These are phyloP conservation scores for Citrus medica DNA, from an alignment of 345 rosid species.

Conservation along the genomic window DNA sequence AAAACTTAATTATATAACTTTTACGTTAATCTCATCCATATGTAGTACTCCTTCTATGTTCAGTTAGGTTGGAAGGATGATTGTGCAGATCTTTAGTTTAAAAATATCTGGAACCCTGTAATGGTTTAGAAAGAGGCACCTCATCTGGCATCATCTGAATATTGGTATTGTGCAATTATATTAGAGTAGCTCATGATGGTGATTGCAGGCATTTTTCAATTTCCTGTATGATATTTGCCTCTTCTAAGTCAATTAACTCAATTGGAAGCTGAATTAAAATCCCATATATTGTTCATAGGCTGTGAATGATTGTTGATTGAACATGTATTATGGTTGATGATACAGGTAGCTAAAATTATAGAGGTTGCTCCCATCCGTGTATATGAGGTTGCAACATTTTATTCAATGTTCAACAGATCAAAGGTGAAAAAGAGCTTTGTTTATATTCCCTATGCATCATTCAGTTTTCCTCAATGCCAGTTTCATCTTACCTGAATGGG, in stretches of 20 bases:
- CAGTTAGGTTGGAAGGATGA: neutral
- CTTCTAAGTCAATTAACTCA: neutral
- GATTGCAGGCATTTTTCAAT: neutral
- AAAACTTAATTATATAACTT: neutral
- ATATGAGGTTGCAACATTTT: conserved; percentile 96
- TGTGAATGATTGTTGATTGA: neutral
- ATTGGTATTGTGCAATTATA: neutral
- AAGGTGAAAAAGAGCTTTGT: conserved; percentile 47
- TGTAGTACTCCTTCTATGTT: neutral
- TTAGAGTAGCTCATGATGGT: neutral
- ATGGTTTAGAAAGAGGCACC: neutral
- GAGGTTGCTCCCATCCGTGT: conserved; percentile 95
- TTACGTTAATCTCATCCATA: neutral
- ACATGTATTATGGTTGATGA: conserved; percentile 12
- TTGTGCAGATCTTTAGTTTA: neutral
- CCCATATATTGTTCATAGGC: neutral
- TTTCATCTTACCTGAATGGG: conserved; percentile 8
- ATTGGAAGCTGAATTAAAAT: neutral
- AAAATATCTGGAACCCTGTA: neutral
- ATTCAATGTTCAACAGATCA: conserved; percentile 93
- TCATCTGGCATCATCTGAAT: neutral
- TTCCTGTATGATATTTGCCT: neutral
- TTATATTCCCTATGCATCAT: conserved; percentile 1
- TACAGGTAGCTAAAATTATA: conserved; percentile 81
- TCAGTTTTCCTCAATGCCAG: neutral